These are phyloP conservation scores for Peronospora destructor DNA, from an alignment of 352 stramenopile genomes.

Conservation along the genomic window DNA sequence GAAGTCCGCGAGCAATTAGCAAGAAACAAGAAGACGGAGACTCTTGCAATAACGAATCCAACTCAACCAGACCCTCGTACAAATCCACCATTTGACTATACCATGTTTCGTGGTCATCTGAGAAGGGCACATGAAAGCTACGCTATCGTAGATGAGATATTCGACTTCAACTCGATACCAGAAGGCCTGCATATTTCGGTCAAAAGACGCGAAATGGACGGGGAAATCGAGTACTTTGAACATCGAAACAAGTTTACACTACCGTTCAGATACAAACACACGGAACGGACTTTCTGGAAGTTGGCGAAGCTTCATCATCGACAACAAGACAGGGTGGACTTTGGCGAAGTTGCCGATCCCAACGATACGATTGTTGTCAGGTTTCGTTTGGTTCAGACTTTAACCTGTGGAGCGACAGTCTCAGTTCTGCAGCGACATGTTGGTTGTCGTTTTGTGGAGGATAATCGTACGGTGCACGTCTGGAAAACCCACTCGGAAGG, in stretches of 20 bases:
- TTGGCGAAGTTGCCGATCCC: constrained; percentile 4
- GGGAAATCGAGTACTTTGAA: constrained; percentile 12
- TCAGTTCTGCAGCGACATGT: constrained; percentile 15
- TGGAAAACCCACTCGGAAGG: constrained; percentile 40
- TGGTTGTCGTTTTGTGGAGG: constrained; percentile 27
- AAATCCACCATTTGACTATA: constrained; percentile 14
- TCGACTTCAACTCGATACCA: constrained; percentile 5
- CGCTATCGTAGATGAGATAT: constrained; percentile 11
- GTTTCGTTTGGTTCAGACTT: constrained; percentile 18
- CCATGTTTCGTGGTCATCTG: constrained; percentile 23
- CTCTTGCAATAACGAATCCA: no score
- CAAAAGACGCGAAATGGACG: constrained; percentile 4
- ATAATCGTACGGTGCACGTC: constrained; percentile 34
- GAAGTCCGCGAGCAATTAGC: constrained; percentile 10
- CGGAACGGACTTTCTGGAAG: constrained; percentile 10
- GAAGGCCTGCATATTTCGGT: constrained; percentile 6
- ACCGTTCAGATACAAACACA: constrained; percentile 14
- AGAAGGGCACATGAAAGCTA: constrained; percentile 20
- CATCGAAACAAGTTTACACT: constrained; percentile 9
- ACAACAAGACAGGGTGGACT: constrained; percentile 13
- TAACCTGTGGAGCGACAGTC: constrained; percentile 8
- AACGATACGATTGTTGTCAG: constrained; percentile 25
- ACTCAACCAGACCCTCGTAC: not conserved
- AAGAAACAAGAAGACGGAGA: not conserved
- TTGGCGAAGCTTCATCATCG: constrained; percentile 8